Base-by-base conservation (phyloP, 1,284 basidiomycete species). In the Boletellus sp. region DNA sequence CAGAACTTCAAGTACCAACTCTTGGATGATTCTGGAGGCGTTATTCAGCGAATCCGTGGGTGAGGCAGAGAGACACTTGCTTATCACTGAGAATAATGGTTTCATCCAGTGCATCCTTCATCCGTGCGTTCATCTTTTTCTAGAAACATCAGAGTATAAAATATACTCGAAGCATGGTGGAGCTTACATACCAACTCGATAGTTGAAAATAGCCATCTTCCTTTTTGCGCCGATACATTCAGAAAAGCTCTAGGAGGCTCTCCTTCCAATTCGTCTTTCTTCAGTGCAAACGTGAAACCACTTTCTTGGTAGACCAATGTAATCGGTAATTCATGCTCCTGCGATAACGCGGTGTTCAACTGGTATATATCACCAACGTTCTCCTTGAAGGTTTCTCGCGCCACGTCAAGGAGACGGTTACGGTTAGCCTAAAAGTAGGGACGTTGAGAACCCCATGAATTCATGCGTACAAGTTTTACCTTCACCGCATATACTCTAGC, bases 321-420 rank as follows among this genome's bases (percentile, higher is more conserved):
- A 16, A 93, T 63, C 0, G 85, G 83, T 2, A 93, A 68, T 3
- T 74, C 75, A 56, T 89, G 79, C 50, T 81, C 72, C 51, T 87
- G 79, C 2, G 80, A 74, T 6, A 91, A 69, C 0, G 70, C 71
- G 11, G 74, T 73, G 54, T 80, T 81, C 35, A 93, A 73, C 46
- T 83, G 77, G 55, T 84, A 82, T 44, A 95, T 92, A 61, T 97
- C 93, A 3, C 82, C 80, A 16, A 93, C 77, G 58, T 95, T 95
- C 66, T 97, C 94, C 60, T 88, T 90, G 72, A 89, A 93, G 0
- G 94, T 95, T 64, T 92, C 89, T 8, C 95, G 81, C 1, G 94
- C 95, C 4, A 97, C 90, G 58, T 97, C 94, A 12, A 98, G 82
- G 11, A 96, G 76, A 19, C 83, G 82, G 58, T 93, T 90, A 59